Base-by-base conservation (phyloP, 1,284 basidiomycete species). In the Irpex sp. region DNA sequence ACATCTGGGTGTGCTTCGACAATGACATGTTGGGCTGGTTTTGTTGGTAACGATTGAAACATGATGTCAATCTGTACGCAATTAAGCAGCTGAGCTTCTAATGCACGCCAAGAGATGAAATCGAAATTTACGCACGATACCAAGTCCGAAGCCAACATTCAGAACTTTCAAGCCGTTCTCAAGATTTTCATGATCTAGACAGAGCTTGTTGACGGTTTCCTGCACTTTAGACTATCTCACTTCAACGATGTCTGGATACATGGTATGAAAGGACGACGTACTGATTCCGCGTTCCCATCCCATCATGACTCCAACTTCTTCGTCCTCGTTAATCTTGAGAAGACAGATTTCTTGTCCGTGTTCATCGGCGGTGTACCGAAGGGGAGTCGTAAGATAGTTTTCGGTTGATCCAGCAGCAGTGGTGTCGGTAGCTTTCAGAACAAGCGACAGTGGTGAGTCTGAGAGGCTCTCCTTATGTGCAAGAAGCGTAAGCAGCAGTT, bases 1-100 rank as follows among this genome's bases (percentile, higher is more conserved):
- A 98, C 96, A 71, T 97, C 93, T 0, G 93, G 91, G 73, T 99
- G 97, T 0, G 97, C 89, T 77, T 99, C 97, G 66, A 98, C 90
- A 69, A 99, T 97, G 64, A 94, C 88, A 74, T 99, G 97, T 40
- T 86, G 78, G 2, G 80, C 74, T 0, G 93, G 93, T 7, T 79
- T 78, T 1, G 82, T 83, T 4, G 81, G 73, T 54, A 93, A 78
- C 1, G 76, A 74, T 76, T 97, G 93, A 74, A 97, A 93, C 48
- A 94, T 78, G 17, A 81, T 79, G 73, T 98, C 96, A 69, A 98
- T 87, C 93, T 94, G 65, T 67, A 59, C 69, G 36, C 67, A 62
- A 64, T 48, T 54, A 31, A 8, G 17, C 19, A 52, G 17, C 40
- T 40, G 17, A 63, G 21, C 34, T 34, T 31, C 19, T 49, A 58